A percentile compares a stretch with the other conserved stretches of the same genome.
phyloP scores from a whole-genome alignment of 768 basidiomycete genomes.

The Hebeloma cylindrosporum region DNA sequence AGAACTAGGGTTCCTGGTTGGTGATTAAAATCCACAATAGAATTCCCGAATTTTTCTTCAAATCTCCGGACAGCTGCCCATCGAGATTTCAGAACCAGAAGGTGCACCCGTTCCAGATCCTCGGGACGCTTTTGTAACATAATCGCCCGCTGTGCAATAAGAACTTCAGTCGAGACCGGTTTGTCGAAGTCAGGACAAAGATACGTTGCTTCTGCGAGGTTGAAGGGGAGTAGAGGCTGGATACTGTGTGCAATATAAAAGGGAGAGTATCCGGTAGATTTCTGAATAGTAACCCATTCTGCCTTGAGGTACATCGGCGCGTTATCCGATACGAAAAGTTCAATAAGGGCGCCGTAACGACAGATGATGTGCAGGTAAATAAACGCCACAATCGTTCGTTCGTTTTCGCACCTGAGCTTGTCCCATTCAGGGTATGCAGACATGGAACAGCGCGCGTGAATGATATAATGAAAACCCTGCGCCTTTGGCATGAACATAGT shows the following conservation, averaged over 20 bases:
- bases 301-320: constrained; percentile 29
- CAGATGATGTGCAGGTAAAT: constrained; percentile 13
- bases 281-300: constrained; percentile 27
- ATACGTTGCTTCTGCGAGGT: constrained; percentile 15
- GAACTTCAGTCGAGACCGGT: constrained; percentile 2
- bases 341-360: constrained; percentile 19
- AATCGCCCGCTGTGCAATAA: constrained; percentile 11
- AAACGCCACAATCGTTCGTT: constrained; percentile 3
- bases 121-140: constrained; percentile 12
- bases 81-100: too few relatives aligned
- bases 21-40: too few relatives aligned
- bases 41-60: too few relatives aligned
- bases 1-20: too few relatives aligned
- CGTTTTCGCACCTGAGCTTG: constrained; percentile 16
- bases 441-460: constrained; percentile 24
- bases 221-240: constrained; percentile 27
- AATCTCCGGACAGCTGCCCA: too few relatives aligned
- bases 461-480: constrained; percentile 13
- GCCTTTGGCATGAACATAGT: constrained; percentile 35
- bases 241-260: constrained; percentile 31
- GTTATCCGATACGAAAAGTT: constrained; percentile 37
- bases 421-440: constrained; percentile 19
- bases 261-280: constrained; percentile 30
- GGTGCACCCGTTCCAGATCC: constrained; percentile 12
- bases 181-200: not conserved